Percentiles rank a stretch among this genome's conserved stretches.
Evolutionary conservation across 352 stramenopile species (phyloP).

Genomic region (Phytophthora sojae): DNA sequence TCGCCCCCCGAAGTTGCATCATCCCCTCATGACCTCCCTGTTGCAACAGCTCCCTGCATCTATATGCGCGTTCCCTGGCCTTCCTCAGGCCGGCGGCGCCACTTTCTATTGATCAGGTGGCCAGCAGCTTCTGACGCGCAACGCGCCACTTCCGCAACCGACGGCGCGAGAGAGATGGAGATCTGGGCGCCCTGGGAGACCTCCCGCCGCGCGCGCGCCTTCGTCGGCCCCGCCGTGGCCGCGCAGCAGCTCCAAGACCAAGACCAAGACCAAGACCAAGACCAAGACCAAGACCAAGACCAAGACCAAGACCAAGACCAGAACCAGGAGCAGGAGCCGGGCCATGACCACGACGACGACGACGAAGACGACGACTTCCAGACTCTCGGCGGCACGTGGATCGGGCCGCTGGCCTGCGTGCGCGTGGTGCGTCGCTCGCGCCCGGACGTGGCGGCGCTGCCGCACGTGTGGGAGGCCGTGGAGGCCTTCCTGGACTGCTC

Average conservation of each 20-base stretch:
- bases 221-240: slow-evolving; percentile 4
- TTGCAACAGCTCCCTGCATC: background rate
- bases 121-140: slow-evolving; percentile 6
- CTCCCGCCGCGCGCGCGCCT: slow-evolving; percentile 15
- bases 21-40: background rate
- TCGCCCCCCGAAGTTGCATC: too few species aligned
- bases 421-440: slow-evolving; percentile 29
- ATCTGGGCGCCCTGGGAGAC: slow-evolving; percentile 38
- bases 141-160: background rate
- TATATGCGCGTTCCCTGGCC: background rate
- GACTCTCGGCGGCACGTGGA: slow-evolving; percentile 10
- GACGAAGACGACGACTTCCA: background rate
- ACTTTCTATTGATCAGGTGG: background rate
- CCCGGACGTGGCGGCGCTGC: slow-evolving; percentile 25
- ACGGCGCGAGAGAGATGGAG: slow-evolving; percentile 23
- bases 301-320: background rate
- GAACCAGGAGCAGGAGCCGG: background rate
- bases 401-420: slow-evolving; percentile 27
- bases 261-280: too few species aligned
- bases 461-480: slow-evolving; percentile 33
- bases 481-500: slow-evolving; percentile 38
- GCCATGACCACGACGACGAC: too few species aligned
- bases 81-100: background rate
- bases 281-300: background rate
- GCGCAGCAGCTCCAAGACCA: background rate